Percentiles rank a stretch among this genome's conserved stretches.
Evolutionary conservation across 2,329 filamentous ascomycete genomes (phyloP).

Genomic region (Colletotrichum brevisporum): DNA sequence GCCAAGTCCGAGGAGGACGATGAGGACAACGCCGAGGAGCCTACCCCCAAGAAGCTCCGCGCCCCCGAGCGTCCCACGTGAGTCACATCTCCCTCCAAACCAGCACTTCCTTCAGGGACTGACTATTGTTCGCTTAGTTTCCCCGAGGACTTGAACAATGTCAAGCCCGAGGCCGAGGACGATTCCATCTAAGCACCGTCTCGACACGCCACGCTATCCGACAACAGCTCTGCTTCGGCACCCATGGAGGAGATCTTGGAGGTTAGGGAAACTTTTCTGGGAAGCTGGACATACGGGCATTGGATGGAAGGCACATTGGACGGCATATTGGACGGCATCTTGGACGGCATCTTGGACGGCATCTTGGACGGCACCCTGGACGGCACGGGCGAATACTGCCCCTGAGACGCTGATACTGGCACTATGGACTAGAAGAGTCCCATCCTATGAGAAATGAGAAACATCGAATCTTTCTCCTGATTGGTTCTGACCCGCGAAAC

Average conservation of each 20-base stretch:
- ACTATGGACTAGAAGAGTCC: not conserved
- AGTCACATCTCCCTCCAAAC: not conserved
- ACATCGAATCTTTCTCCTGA: conserved; percentile 12
- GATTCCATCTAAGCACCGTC: not conserved
- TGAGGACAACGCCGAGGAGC: conserved; percentile 45
- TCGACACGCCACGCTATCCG: not conserved
- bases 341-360: no score
- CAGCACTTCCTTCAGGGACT: no score
- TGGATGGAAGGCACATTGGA: conserved; percentile 1
- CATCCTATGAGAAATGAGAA: conserved; percentile 3
- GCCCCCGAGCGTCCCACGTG: conserved; percentile 16
- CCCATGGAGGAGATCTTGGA: not conserved
- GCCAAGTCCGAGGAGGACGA: conserved; percentile 42
- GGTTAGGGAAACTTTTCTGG: not conserved
- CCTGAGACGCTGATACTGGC: not conserved
- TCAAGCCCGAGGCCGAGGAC: not conserved
- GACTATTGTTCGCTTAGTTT: no score
- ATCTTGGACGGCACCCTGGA: no score
- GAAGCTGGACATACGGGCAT: not conserved
- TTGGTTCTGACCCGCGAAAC: not conserved
- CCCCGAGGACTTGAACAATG: not conserved
- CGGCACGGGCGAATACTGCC: not conserved
- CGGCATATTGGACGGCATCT: not conserved
- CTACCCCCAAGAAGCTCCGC: conserved; percentile 41
- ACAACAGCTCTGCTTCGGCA: not conserved